Base-by-base conservation (phyloP, 2,329 filamentous ascomycete species). In the Parastagonospora avenae region DNA sequence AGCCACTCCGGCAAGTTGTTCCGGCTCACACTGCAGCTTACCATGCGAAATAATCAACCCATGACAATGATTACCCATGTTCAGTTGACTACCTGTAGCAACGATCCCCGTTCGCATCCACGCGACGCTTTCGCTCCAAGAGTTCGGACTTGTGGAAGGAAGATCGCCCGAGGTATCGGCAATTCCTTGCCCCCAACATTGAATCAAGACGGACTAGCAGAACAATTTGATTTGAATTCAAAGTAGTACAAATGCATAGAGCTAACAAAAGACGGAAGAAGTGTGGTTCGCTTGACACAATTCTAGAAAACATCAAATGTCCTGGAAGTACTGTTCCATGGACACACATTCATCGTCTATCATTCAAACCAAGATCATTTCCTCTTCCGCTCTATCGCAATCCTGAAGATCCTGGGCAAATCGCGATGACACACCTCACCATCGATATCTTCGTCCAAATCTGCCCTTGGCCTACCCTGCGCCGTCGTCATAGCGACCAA, bases 81-180 rank as follows among this genome's bases (percentile, higher is more conserved):
- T 29, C 14, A 29, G 24, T 24, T 36, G 6, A 42, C 41, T 19
- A 50, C 31, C 32, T 2, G 16, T 36, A 31, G 31, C 14, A 42
- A 40, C 38, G 44, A 47, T 46, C 36, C 24, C 12, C 41, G 15
- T 24, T 36, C 19, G 28, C 14, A 7, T 29, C 43, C 52, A 56
- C 50, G 53, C 50, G 49, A 50, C 43, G 27, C 44, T 38, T 47
- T 30, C 42, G 37, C 12, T 39, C 11, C 29, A 19, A 33, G 30
- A 37, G 15, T 37, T 57, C 56, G 56, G 56, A 27, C 54, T 49
- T 59, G 56, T 49, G 56, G 56, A 59, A 54, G 39, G 19, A 28
- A 38, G 38, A 47, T 50, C 46, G 50, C 50, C 50, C 41, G 41
- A 48, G 45, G 48, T 46, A 52, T 50, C 56, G 56, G 56, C 56